phyloP scores from a whole-genome alignment of 2,329 filamentous ascomycete genomes.

The Rutstroemia sydowiana region DNA sequence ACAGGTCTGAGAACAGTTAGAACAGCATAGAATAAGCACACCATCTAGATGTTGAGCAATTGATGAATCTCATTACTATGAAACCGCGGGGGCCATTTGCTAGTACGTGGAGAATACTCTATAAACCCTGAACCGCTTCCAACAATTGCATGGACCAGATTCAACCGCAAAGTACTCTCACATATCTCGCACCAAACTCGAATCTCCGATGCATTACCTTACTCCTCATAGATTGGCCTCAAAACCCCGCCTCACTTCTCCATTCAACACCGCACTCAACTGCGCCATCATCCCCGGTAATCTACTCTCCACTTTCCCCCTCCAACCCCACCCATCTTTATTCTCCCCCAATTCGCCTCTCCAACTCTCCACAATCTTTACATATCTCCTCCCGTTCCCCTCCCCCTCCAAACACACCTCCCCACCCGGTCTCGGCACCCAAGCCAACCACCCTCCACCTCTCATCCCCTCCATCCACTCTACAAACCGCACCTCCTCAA shows the following conservation, averaged over 20 bases:
- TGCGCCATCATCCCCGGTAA: conserved; percentile 18
- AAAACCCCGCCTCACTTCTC: not conserved
- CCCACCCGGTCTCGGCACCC: conserved; percentile 16
- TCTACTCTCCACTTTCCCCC: conserved; percentile 7
- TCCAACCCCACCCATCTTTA: conserved; percentile 3
- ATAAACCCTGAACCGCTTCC: too few relatives aligned
- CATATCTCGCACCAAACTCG: too few relatives aligned
- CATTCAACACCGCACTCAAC: not conserved
- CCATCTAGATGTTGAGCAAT: too few relatives aligned
- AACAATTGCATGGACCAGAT: too few relatives aligned
- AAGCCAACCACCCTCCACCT: conserved; percentile 14
- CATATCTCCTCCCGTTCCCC: not conserved
- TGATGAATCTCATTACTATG: too few relatives aligned
- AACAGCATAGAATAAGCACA: too few relatives aligned
- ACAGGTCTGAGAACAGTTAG: too few relatives aligned
- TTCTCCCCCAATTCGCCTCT: not conserved
- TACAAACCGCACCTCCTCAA: conserved; percentile 5
- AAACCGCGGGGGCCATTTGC: too few relatives aligned
- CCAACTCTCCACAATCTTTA: not conserved
- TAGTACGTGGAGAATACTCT: too few relatives aligned
- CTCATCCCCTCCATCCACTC: conserved; percentile 8
- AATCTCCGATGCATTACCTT: too few relatives aligned
- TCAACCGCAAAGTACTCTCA: too few relatives aligned
- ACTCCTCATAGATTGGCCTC: too few relatives aligned
- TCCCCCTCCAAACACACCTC: conserved; percentile 1